Evolutionary conservation across 768 basidiomycete genomes (phyloP).

Genomic region (Auricularia heimuer): DNA sequence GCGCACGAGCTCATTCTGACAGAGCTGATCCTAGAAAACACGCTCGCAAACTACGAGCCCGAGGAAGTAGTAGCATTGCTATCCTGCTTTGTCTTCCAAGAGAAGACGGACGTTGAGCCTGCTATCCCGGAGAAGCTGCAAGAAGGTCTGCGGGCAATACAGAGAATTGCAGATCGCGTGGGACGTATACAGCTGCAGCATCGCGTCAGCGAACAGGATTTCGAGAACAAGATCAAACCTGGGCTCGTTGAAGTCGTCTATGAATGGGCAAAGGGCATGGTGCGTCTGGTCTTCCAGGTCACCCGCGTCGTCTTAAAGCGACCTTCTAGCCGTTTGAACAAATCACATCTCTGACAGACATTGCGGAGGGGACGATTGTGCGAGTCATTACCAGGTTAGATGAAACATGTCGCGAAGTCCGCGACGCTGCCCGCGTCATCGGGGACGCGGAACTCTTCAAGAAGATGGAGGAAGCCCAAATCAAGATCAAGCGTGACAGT

Average conservation of each 20-base stretch:
- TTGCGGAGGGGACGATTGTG: conserved; percentile 94
- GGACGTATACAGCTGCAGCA: conserved; percentile 69
- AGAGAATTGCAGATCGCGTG: conserved; percentile 69
- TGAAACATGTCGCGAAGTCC: conserved; percentile 92
- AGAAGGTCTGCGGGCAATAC: conserved; percentile 69
- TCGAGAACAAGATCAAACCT: conserved; percentile 71
- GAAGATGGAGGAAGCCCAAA: conserved; percentile 95
- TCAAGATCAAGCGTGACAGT: conserved; percentile 94
- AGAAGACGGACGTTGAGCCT: conserved; percentile 90
- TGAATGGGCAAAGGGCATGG: conserved; percentile 99
- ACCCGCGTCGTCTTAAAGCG: neutral
- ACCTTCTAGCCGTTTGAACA: conserved; percentile 79
- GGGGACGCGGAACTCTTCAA: conserved; percentile 93
- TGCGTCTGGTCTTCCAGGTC: conserved; percentile 26
- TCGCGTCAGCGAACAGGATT: conserved; percentile 71
- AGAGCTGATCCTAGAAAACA: conserved; percentile 94
- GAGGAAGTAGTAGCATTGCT: conserved; percentile 94
- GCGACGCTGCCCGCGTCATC: conserved; percentile 95
- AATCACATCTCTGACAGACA: conserved; percentile 85
- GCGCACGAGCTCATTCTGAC: conserved; percentile 95
- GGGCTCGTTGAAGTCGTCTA: conserved; percentile 95
- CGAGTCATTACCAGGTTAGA: conserved; percentile 92
- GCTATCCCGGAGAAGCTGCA: conserved; percentile 68
- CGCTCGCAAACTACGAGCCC: conserved; percentile 79
- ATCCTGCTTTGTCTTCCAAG: conserved; percentile 96